phyloP scores from a whole-genome alignment of 148 eudicot species.

The Polygonum aviculare region DNA sequence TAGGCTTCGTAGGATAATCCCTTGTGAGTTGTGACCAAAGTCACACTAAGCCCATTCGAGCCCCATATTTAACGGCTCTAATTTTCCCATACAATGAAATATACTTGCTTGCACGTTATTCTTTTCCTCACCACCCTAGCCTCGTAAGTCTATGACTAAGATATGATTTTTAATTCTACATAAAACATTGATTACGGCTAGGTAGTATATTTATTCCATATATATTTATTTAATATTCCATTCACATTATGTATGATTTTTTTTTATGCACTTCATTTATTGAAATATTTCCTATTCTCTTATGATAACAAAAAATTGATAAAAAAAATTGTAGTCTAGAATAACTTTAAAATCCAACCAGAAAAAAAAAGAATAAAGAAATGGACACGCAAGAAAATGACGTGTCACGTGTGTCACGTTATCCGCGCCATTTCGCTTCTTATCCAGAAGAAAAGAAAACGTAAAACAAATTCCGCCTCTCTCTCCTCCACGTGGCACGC shows the following conservation, averaged over 20 bases:
- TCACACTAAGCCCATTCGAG: too few relatives aligned
- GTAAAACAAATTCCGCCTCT: not conserved
- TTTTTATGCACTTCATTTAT: too few relatives aligned
- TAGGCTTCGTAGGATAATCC: not conserved
- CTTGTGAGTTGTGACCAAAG: not conserved
- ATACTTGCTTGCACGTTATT: not conserved
- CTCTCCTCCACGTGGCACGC: slow-evolving; percentile 10
- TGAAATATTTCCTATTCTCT: too few relatives aligned
- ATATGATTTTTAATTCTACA: too few relatives aligned
- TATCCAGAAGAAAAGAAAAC: not conserved
- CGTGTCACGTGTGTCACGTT: not conserved
- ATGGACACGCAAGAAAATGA: not conserved
- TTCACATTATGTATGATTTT: too few relatives aligned
- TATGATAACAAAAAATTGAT: too few relatives aligned
- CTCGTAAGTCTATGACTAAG: not conserved
- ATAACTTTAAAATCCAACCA: slow-evolving; percentile 1
- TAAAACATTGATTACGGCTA: not conserved
- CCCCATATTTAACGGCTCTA: too few relatives aligned
- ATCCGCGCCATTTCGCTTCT: not conserved
- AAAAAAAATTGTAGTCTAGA: not conserved
- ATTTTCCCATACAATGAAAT: not conserved
- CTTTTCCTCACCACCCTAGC: not conserved
- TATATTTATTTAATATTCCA: too few relatives aligned
- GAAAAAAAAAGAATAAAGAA: not conserved
- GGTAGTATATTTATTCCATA: too few relatives aligned